These are phyloP conservation scores for Berkeleyomyces rouxiae DNA, from an alignment of 2,329 filamentous ascomycete genomes.

Conservation along the genomic window DNA sequence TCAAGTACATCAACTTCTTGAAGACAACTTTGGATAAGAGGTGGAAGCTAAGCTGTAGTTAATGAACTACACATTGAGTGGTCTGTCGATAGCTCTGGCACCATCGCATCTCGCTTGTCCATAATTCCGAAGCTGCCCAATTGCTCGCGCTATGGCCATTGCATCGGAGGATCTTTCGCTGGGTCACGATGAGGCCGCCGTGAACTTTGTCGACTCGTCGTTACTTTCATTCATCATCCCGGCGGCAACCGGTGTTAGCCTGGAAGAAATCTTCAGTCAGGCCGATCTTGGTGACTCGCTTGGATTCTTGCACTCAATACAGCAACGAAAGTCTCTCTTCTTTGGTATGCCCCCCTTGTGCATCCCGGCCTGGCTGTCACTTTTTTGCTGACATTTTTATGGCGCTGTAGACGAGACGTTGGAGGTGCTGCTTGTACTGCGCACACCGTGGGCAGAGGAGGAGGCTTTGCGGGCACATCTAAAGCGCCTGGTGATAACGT, in stretches of 20 bases:
- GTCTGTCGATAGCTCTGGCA: too few relatives aligned
- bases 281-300: slow-evolving; percentile 25
- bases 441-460: slow-evolving; percentile 44
- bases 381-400: neutral
- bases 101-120: too few relatives aligned
- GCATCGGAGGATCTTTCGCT: slow-evolving; percentile 19
- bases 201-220: slow-evolving; percentile 39
- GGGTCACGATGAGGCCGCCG: slow-evolving; percentile 18
- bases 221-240: slow-evolving; percentile 46
- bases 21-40: too few relatives aligned
- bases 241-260: slow-evolving; percentile 34
- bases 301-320: slow-evolving; percentile 38
- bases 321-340: slow-evolving; percentile 48
- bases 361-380: neutral
- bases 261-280: slow-evolving; percentile 33
- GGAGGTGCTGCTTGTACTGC: slow-evolving; percentile 50
- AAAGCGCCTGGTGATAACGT: slow-evolving; percentile 42
- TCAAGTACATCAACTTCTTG: too few relatives aligned
- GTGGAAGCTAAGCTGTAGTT: too few relatives aligned
- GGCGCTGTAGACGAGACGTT: slow-evolving; percentile 51
- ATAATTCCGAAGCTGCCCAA: too few relatives aligned
- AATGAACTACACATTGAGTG: too few relatives aligned
- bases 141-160: slow-evolving; percentile 17
- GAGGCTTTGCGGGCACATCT: slow-evolving; percentile 40
- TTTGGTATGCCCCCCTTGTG: slow-evolving; percentile 41